Base-by-base conservation (phyloP, 169 alveolate genomes). In the Cryptosporidium parvum region DNA sequence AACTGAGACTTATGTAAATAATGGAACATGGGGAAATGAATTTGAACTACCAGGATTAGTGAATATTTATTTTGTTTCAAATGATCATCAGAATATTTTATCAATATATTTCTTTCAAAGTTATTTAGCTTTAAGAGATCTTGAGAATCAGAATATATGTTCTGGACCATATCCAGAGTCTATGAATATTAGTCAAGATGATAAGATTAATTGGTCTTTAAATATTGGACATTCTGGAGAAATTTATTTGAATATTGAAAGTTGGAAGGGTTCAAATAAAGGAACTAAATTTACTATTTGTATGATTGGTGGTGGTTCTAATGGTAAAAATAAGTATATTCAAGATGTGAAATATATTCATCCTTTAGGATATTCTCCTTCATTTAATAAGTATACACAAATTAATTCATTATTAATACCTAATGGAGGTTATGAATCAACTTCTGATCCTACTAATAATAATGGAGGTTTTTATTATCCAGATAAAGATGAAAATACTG, bases 81-180 rank as follows among this genome's bases (percentile, higher is more conserved):
- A 73, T 42, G 86, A 72, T 10, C 44, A 4, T 31, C 51, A 53
- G 31, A 72, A 73, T 42, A 35, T 73, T 4, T 42, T 26, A 10
- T 58, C 68, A 16, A 42, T 73, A 3, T 73, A 73, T 12, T 33
- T 73, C 12, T 73, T 73, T 10, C 18, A 42, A 3, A 73, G 58
- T 42, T 56, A 72, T n/a, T 8, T 58, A 9, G 86, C 68, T 1
- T 26, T 73, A 8, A 42, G 58, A 14, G 68, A 73, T 73, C 70
- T 73, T 14, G 35, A 35, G 12, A 1, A 31, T 12, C 12, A 73
- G 14, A 26, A 31, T 5, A 31, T 2, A 31, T 73, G 86, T 42
- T 31, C 35, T 35, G 86, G 86, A 6, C 86, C 86, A 7, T 73
- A 73, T 56, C 86, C 86, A 3, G 31, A 42, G 21, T 5, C 35